These are phyloP conservation scores for Ganoderma sinense DNA, from an alignment of 1,284 basidiomycete species.

Conservation along the genomic window DNA sequence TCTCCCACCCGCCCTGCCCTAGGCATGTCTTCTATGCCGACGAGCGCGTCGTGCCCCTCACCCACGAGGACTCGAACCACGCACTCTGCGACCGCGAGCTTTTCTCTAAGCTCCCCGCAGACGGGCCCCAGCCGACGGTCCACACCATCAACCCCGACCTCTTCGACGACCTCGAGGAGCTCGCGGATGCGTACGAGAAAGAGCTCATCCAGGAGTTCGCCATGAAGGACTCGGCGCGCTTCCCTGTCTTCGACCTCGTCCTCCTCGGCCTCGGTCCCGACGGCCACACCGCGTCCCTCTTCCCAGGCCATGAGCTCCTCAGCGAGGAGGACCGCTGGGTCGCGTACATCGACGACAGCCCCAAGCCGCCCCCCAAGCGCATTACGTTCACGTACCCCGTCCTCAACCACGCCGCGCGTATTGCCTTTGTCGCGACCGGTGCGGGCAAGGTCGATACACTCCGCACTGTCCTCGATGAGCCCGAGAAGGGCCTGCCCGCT, in stretches of 20 bases:
- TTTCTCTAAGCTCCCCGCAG: constrained; percentile 79
- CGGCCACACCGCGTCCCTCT: constrained; percentile 96
- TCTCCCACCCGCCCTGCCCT: not conserved
- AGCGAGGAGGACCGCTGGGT: constrained; percentile 93
- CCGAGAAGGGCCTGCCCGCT: constrained; percentile 84
- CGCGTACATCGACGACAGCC: constrained; percentile 91
- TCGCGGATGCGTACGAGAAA: constrained; percentile 93
- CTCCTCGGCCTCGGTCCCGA: constrained; percentile 94
- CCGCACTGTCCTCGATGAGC: constrained; percentile 78
- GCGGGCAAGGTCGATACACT: constrained; percentile 87
- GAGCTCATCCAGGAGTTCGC: constrained; percentile 92
- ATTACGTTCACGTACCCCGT: constrained; percentile 94
- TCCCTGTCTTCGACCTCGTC: constrained; percentile 95
- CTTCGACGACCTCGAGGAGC: constrained; percentile 86
- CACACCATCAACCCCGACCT: constrained; percentile 83
- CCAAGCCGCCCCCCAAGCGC: constrained; percentile 91
- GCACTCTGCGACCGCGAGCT: constrained; percentile 78
- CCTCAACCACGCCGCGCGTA: constrained; percentile 88
- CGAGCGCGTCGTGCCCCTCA: constrained; percentile 94
- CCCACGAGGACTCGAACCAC: constrained; percentile 95
- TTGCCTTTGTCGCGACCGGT: constrained; percentile 91
- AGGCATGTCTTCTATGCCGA: constrained; percentile 99
- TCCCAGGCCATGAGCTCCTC: constrained; percentile 91
- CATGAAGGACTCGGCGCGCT: constrained; percentile 88
- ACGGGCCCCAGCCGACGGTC: constrained; percentile 79